Evolutionary conservation across 108 stramenopile species (phyloP).

Genomic region (Cyclotella kingstonii): DNA sequence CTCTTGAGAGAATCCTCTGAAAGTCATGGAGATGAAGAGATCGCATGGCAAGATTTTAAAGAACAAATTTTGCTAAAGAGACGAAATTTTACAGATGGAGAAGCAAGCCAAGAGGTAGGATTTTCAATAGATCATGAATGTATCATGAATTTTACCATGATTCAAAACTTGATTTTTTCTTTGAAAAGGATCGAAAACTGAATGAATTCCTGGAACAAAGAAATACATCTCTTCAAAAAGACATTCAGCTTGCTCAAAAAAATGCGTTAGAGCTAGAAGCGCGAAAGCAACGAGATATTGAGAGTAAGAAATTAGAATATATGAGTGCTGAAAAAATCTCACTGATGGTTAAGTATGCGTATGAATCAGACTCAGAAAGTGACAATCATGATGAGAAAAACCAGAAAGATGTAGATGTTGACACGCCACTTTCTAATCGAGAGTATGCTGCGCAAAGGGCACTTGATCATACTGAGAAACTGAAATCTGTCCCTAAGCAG

Average conservation of each 20-base stretch:
- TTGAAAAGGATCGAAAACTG: slow-evolving; percentile 23
- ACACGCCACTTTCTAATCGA: slow-evolving; percentile 35
- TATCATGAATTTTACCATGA: too few relatives aligned
- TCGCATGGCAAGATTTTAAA: slow-evolving; percentile 52
- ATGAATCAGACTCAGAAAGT: slow-evolving; percentile 53
- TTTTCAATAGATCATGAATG: background rate
- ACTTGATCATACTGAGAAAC: slow-evolving; percentile 38
- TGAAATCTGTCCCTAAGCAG: slow-evolving; percentile 11
- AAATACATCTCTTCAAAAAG: slow-evolving; percentile 48
- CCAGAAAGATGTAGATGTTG: slow-evolving; percentile 23
- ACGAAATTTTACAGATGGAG: slow-evolving; percentile 20
- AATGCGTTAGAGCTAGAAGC: slow-evolving; percentile 46
- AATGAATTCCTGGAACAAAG: slow-evolving; percentile 36
- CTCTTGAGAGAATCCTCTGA: slow-evolving; percentile 70
- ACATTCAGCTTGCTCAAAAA: slow-evolving; percentile 52
- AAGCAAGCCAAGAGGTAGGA: slow-evolving; percentile 32
- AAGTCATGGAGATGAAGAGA: slow-evolving; percentile 56
- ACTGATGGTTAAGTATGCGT: slow-evolving; percentile 73
- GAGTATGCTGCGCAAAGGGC: slow-evolving; percentile 48
- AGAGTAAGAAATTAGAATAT: slow-evolving; percentile 30
- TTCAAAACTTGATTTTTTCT: background rate
- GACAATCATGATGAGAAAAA: slow-evolving; percentile 48
- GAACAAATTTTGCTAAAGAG: slow-evolving; percentile 43
- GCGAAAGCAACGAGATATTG: slow-evolving; percentile 23
- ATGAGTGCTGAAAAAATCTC: slow-evolving; percentile 68